Conservation (phyloP, 345 rosid species). For the Erucastrum elatum region DNA sequence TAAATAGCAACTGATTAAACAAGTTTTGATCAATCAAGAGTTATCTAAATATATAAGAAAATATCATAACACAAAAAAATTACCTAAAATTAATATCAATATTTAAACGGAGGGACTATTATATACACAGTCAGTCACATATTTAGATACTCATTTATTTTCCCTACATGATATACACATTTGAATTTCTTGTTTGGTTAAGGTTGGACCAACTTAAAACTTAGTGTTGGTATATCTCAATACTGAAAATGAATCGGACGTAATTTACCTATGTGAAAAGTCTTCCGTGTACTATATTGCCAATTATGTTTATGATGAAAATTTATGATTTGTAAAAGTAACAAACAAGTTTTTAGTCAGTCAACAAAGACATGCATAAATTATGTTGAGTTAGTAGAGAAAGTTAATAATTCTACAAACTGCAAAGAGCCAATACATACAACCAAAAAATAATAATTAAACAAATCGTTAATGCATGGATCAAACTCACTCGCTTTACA, state of each 20-base stretch:
- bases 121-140: not conserved
- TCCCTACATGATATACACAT: not conserved
- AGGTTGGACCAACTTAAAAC: not conserved
- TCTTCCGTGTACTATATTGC: not conserved
- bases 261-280: not conserved
- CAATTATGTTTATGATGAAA: not conserved
- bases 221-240: not conserved
- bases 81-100: too few species aligned
- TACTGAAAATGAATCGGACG: not conserved
- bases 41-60: too few species aligned
- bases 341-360: not conserved
- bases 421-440: slow-evolving; percentile 15
- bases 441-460: not conserved
- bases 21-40: too few species aligned
- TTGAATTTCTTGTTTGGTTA: not conserved
- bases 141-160: not conserved
- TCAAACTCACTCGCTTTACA: slow-evolving; percentile 10
- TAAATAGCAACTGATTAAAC: too few species aligned
- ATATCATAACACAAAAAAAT: too few species aligned
- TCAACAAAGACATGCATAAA: not conserved
- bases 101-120: too few species aligned
- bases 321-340: not conserved
- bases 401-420: not conserved
- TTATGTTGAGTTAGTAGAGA: not conserved
- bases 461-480: slow-evolving; percentile 1